These are phyloP conservation scores for Mrakia gelida DNA, from an alignment of 768 basidiomycete genomes.

Conservation along the genomic window DNA sequence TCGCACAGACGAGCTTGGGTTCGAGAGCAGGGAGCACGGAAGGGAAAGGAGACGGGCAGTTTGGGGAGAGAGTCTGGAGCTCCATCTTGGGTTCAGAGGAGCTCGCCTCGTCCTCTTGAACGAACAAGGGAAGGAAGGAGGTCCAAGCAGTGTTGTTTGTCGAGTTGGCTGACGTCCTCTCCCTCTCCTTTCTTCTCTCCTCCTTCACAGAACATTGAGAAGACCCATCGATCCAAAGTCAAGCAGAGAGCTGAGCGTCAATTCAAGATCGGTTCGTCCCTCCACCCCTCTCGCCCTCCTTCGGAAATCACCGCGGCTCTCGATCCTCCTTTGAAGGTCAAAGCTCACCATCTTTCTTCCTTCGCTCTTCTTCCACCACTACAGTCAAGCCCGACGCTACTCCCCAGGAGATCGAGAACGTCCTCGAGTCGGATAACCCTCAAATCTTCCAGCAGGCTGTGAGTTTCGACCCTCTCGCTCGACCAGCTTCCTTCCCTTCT, in stretches of 20 bases:
- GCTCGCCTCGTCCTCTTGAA: too few species aligned
- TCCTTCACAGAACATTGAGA: conserved; percentile 59
- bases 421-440: conserved; percentile 61
- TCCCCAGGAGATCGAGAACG: conserved; percentile 69
- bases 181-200: background rate
- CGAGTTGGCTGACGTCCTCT: background rate
- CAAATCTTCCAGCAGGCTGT: conserved; percentile 67
- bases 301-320: background rate
- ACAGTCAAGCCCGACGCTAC: conserved; percentile 73
- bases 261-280: conserved; percentile 58
- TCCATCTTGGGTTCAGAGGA: background rate
- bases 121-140: background rate
- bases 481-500: background rate
- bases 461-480: conserved; percentile 16
- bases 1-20: background rate
- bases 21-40: too few species aligned
- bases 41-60: background rate
- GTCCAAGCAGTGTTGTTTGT: background rate
- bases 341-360: background rate
- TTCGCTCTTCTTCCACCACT: background rate
- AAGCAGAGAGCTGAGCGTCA: conserved; percentile 68
- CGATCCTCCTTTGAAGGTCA: background rate
- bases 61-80: background rate
- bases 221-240: conserved; percentile 61
- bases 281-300: background rate